Evolutionary conservation across 352 stramenopile genomes (phyloP).

Genomic region (Globisporangium rhizosaccharum): DNA sequence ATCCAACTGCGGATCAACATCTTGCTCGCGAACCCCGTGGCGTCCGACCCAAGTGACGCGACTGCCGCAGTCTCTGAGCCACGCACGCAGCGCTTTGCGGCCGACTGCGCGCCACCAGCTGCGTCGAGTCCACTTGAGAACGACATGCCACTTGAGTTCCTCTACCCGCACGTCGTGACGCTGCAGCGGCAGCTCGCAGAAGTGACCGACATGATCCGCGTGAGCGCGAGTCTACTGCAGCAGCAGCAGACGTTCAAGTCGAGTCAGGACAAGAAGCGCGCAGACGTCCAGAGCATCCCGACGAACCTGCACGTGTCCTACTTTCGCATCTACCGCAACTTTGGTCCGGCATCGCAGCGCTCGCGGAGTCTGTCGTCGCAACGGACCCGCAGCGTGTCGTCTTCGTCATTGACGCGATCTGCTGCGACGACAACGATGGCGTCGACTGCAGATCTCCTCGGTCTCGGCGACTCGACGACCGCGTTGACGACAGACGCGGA

Average conservation of each 20-base stretch:
- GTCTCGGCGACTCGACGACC: conserved; percentile 16
- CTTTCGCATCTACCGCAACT: conserved; percentile 70
- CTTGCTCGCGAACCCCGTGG: conserved; percentile 47
- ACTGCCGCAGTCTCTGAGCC: background rate
- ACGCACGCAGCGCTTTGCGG: conserved; percentile 27
- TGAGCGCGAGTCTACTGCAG: conserved; percentile 54
- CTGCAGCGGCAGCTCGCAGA: conserved; percentile 58
- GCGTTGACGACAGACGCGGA: background rate
- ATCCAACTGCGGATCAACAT: conserved; percentile 75
- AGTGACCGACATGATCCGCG: conserved; percentile 62
- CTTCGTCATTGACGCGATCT: too few relatives aligned
- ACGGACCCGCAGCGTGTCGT: conserved; percentile 1
- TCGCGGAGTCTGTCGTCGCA: background rate
- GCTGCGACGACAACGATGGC: background rate
- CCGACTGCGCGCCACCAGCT: conserved; percentile 36
- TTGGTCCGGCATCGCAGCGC: conserved; percentile 19
- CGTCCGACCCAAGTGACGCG: conserved; percentile 1
- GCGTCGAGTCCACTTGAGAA: conserved; percentile 41
- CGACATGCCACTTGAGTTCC: conserved; percentile 61
- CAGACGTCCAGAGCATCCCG: conserved; percentile 73
- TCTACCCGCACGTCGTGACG: conserved; percentile 67
- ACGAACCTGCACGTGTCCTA: conserved; percentile 85
- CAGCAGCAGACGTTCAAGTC: conserved; percentile 84
- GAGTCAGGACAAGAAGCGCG: conserved; percentile 74
- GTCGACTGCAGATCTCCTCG: conserved; percentile 57